Evolutionary conservation across 2,329 filamentous ascomycete genomes (phyloP).

Genomic region (Macrophomina tecta): DNA sequence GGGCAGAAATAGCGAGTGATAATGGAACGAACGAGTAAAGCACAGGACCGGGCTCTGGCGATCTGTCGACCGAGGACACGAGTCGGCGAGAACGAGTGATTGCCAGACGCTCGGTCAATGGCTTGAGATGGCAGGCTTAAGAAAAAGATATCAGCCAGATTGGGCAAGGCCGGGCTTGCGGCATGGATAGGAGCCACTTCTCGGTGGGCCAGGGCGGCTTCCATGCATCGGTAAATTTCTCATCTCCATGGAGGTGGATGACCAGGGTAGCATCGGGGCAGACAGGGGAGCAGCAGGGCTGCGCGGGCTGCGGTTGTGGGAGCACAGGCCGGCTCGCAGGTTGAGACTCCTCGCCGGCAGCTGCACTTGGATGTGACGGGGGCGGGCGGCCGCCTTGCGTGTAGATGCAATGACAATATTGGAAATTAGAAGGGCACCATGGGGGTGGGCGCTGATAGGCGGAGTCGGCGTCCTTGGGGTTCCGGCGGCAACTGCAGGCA

Average conservation of each 20-base stretch:
- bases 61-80: conserved; percentile 19
- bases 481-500: conserved; percentile 19
- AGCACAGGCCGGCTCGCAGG: conserved; percentile 1
- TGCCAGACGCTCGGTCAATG: conserved; percentile 17
- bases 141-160: conserved; percentile 16
- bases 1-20: conserved; percentile 28
- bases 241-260: conserved; percentile 5
- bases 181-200: conserved; percentile 5
- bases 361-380: conserved; percentile 15
- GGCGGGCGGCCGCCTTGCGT: conserved; percentile 18
- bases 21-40: not conserved
- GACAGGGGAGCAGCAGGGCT: not conserved
- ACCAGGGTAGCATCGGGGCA: conserved; percentile 12
- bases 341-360: conserved; percentile 1
- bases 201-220: conserved; percentile 18
- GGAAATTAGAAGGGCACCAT: conserved; percentile 12
- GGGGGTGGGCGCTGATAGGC: conserved; percentile 14
- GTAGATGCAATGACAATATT: conserved; percentile 18
- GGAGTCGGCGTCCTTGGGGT: not conserved
- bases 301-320: not conserved
- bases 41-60: not conserved
- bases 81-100: conserved; percentile 35
- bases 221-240: conserved; percentile 25
- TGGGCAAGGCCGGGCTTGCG: conserved; percentile 11
- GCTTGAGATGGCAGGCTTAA: conserved; percentile 5